Base-by-base conservation (phyloP, 2,329 filamentous ascomycete species). In the Westerdykella ornata region DNA sequence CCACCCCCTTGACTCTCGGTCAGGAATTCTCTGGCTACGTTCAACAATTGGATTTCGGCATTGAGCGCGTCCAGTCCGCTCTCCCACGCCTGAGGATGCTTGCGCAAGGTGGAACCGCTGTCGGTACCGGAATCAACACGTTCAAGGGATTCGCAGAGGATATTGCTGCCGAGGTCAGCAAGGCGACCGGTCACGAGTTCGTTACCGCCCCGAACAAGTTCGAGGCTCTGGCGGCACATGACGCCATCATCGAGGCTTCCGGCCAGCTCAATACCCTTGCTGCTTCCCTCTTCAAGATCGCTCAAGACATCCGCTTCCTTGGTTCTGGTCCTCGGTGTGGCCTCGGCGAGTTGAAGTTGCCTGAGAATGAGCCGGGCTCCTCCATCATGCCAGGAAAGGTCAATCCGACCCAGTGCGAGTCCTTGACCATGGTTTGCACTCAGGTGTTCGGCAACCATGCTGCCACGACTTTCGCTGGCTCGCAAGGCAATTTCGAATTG, bases 331-430 rank as follows among this genome's bases (percentile, higher is more conserved):
- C 92, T 42, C 88, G 92, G 45, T 97, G 92, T 70, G 92, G 92
- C 61, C 83, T 97, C 16, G 90, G 89, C 53, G 92, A 98, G 74
- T 80, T 98, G 49, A 79, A 80, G 62, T 81, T 98, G 38, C 92
- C 92, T 18, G 92, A 98, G 75, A 98, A 98, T 73, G 92, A 98
- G 75, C 92, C 92, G 26, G 90, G 90, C 51, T 92, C 85, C 62
- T 94, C 86, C 57, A 97, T 98, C 75, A 98, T 98, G 92, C 92
- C 92, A 34, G 92, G 92, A 62, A 98, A 98, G 76, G 92, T 98
- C 67, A 98, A 98, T 76, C 92, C 92, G 22, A 98, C 92, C 22
- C 92, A 98, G 73, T 95, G 88, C 72, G 92, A 98, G 76, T 86
- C 88, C 47, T 74, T 98, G 68, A 97, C 92, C 57, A 98, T 98